phyloP scores from a whole-genome alignment of 495 filamentous ascomycete species.

The Aspergillus coremiiformis region DNA sequence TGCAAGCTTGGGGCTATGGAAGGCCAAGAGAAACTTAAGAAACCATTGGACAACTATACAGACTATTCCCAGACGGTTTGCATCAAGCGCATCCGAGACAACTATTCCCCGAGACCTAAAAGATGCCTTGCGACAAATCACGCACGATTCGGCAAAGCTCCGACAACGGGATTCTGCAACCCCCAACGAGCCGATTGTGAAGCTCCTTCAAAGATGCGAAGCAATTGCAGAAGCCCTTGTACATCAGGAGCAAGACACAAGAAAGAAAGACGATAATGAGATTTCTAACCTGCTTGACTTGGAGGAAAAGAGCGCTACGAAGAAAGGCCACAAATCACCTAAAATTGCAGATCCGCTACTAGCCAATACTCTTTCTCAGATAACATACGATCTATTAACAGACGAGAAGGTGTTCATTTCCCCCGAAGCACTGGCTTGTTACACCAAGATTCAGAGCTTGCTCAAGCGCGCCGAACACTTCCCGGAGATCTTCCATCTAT shows the following conservation, averaged over 20 bases:
- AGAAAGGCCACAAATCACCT: slow-evolving; percentile 14
- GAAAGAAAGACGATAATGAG: slow-evolving; percentile 28
- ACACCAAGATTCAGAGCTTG: slow-evolving; percentile 63
- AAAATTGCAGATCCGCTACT: slow-evolving; percentile 16
- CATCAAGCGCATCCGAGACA: slow-evolving; percentile 11
- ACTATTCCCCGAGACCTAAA: slow-evolving; percentile 6
- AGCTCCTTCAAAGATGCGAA: slow-evolving; percentile 40
- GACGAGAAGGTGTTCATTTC: slow-evolving; percentile 80
- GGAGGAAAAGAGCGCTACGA: slow-evolving; percentile 34
- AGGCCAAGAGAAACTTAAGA: slow-evolving; percentile 6
- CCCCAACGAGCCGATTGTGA: slow-evolving; percentile 32
- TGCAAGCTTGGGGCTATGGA: slow-evolving; percentile 14
- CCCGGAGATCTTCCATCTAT: slow-evolving; percentile 72
- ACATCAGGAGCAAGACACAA: slow-evolving; percentile 22
- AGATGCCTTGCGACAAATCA: slow-evolving; percentile 22
- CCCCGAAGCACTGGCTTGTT: slow-evolving; percentile 55
- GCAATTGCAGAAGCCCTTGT: slow-evolving; percentile 31
- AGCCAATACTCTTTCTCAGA: slow-evolving; percentile 41
- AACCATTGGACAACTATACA: neutral
- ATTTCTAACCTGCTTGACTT: slow-evolving; percentile 46
- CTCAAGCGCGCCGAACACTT: slow-evolving; percentile 65
- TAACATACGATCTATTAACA: slow-evolving; percentile 58
- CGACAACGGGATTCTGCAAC: slow-evolving; percentile 31
- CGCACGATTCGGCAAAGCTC: slow-evolving; percentile 21
- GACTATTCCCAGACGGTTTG: slow-evolving; percentile 5